Conservation (phyloP, 140 eudicot species). For the Ambrosia hybrid region DNA sequence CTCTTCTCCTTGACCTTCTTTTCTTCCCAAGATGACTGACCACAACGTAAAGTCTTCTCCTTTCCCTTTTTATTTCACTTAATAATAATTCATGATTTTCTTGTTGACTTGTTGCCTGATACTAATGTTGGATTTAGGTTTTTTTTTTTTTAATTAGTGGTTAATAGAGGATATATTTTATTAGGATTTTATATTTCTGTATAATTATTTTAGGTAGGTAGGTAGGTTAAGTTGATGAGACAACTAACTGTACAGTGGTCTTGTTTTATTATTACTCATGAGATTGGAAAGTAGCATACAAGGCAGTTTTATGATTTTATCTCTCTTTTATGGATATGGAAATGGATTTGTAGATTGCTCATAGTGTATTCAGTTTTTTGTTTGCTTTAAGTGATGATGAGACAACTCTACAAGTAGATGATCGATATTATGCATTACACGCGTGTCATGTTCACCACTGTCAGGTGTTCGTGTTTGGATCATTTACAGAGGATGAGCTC, state of each 20-base stretch:
- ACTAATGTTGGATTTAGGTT: slow-evolving; percentile 22
- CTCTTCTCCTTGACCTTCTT: slow-evolving; percentile 41
- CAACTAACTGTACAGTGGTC: background rate
- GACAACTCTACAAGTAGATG: background rate
- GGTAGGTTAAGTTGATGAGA: background rate
- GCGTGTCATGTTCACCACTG: slow-evolving; percentile 10
- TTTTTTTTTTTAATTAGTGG: background rate
- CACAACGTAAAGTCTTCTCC: slow-evolving; percentile 34
- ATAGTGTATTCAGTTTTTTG: background rate
- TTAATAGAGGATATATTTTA: no score
- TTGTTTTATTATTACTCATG: background rate
- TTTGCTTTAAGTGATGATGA: background rate
- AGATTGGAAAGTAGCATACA: background rate
- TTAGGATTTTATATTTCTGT: no score
- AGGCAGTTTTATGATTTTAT: background rate
- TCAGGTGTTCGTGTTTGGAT: slow-evolving; percentile 71
- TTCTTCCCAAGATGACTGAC: slow-evolving; percentile 52
- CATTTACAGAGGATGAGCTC: slow-evolving; percentile 82
- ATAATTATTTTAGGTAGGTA: no score
- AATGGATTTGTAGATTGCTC: background rate
- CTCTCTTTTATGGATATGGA: background rate
- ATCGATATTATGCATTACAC: slow-evolving; percentile 10
- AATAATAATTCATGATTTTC: background rate
- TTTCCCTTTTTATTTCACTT: background rate
- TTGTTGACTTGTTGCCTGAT: no score